Evolutionary conservation across 768 basidiomycete genomes (phyloP).

Genomic region (Sarcomyxa edulis): DNA sequence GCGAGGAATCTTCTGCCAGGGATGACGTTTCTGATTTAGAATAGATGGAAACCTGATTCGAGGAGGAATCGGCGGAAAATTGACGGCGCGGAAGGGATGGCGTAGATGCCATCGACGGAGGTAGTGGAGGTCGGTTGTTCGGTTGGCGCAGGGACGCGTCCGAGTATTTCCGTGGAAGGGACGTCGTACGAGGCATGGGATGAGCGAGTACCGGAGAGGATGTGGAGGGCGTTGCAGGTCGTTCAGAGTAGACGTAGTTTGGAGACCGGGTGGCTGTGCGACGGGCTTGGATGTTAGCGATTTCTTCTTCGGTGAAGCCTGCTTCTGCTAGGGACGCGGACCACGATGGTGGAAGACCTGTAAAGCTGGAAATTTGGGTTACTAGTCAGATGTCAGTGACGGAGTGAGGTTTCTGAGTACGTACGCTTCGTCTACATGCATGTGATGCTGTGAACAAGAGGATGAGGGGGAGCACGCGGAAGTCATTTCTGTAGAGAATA

Average conservation of each 20-base stretch:
- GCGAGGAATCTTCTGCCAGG: too few relatives aligned
- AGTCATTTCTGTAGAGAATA: too few relatives aligned
- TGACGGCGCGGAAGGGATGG: background rate
- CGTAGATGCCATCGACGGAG: conserved; percentile 5
- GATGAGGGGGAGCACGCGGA: background rate
- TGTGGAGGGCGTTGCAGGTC: conserved; percentile 20
- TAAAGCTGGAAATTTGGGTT: conserved; percentile 35
- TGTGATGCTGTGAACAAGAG: conserved; percentile 51
- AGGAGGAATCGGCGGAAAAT: background rate
- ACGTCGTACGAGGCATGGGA: conserved; percentile 29
- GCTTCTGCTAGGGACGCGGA: conserved; percentile 50
- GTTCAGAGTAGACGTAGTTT: conserved; percentile 26
- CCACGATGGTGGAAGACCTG: conserved; percentile 74
- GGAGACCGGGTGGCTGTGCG: conserved; percentile 29
- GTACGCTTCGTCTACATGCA: conserved; percentile 75
- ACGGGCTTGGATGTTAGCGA: conserved; percentile 48
- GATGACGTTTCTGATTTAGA: too few relatives aligned
- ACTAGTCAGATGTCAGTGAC: too few relatives aligned
- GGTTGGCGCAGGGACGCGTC: conserved; percentile 19
- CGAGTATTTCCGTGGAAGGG: conserved; percentile 27
- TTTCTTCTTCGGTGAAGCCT: conserved; percentile 68
- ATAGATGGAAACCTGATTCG: too few relatives aligned
- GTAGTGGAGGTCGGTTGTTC: conserved; percentile 6
- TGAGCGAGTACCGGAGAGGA: conserved; percentile 16
- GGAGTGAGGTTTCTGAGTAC: conserved; percentile 20